A percentile compares a stretch with the other conserved stretches of the same genome.
phyloP scores from a whole-genome alignment of 108 stramenopile species.

The Mediolabrus comicus region DNA sequence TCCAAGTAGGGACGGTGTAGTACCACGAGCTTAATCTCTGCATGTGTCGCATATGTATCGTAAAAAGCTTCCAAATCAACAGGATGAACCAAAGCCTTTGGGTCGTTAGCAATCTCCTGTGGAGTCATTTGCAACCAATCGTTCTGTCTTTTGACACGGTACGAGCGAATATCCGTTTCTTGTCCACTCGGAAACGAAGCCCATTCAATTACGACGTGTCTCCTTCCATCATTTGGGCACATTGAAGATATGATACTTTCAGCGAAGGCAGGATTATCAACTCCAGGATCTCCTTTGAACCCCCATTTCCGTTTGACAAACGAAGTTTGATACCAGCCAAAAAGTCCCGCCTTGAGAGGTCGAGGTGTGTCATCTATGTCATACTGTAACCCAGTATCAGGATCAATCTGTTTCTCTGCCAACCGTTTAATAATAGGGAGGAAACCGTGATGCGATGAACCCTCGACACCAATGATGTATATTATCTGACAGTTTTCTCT shows the following conservation, averaged over 20 bases:
- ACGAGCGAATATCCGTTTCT: conserved; percentile 18
- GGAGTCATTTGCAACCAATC: conserved; percentile 24
- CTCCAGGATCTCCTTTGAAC: conserved; percentile 5
- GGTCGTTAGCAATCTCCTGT: conserved; percentile 20
- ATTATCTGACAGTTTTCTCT: conserved; percentile 35
- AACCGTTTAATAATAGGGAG: conserved; percentile 17
- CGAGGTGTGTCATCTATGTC: conserved; percentile 1
- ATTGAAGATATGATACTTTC: conserved; percentile 9
- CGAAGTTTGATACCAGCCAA: conserved; percentile 7
- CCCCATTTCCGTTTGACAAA: not conserved
- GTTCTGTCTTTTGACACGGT: conserved; percentile 28
- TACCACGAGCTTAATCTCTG: conserved; percentile 36
- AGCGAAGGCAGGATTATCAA: conserved; percentile 24
- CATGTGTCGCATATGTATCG: conserved; percentile 28
- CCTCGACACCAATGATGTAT: conserved; percentile 40
- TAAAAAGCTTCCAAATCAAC: conserved; percentile 24
- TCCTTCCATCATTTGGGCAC: conserved; percentile 27
- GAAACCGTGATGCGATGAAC: conserved; percentile 34
- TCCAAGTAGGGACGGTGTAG: conserved; percentile 32
- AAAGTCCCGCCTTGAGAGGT: conserved; percentile 19
- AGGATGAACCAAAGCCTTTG: conserved; percentile 16
- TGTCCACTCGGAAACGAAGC: conserved; percentile 34
- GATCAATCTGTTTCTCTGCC: conserved; percentile 29
- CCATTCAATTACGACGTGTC: conserved; percentile 28
- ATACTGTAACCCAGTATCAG: conserved; percentile 13